Evolutionary conservation across 176 grass and related monocot species (phyloP), one percentile per base, ranked within the genome.

Genomic region (Puccinellia tenuiflora): DNA sequence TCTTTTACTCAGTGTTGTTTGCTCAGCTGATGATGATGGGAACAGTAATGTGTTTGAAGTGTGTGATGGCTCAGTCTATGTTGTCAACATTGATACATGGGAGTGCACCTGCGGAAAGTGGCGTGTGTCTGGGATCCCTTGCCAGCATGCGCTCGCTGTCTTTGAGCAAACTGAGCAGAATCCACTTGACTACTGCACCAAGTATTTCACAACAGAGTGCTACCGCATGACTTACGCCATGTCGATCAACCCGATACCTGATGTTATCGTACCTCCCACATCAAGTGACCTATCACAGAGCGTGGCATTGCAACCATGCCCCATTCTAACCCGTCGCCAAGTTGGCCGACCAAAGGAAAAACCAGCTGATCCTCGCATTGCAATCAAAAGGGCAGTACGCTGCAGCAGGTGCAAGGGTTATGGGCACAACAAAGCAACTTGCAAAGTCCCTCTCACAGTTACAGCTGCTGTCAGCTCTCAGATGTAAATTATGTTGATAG

Each of bases 391-490:
- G 43, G 88, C 89, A 16, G 79, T 89, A 16, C 64, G 87, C 66
- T 94, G 92, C 73, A 90, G 90, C 60, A 84, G 65, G 53, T 94
- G 92, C 35, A 88, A 94, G 78, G 85, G 70, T 55, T 92, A 84
- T 71, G 90, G 92, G 31, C 89, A 94, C 75, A 94, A 94, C 47
- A 94, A 94, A 64, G 79, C 83, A 34, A 94, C 90, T 74, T 92
- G 92, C 68, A 89, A 94, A 77, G 83, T 87, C 34, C 88, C 88
- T 83, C 51, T 73, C 52, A 66, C 69, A 43, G 47, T 53, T 38
- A 51, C 22, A 63, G 24, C 69, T 43, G 59, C n/a, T 38, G 53
- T 53, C 29, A 67, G 46, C 68, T 85, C 42, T 29, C 31, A 78
- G 70, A 48, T 88, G 86, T 88, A 79, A 22, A 83, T 79, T 79